A percentile compares a stretch with the other conserved stretches of the same genome.
Evolutionary conservation across 345 rosid genomes (phyloP).

Genomic region (Excoecaria agallocha): DNA sequence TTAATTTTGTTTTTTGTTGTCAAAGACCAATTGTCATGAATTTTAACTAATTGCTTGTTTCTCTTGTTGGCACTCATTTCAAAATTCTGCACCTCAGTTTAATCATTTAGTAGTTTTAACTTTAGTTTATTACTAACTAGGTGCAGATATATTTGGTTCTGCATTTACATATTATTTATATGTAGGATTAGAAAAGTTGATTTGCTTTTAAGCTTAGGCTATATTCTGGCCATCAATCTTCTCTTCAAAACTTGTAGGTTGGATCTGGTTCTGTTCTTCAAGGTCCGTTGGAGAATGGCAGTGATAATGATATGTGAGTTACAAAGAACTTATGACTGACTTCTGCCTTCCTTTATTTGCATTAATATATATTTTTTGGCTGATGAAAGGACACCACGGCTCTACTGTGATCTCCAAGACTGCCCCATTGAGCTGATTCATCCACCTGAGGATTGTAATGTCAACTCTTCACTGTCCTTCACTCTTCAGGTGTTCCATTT

Average conservation of each 20-base stretch:
- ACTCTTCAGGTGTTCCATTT: constrained; percentile 74
- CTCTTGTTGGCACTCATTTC: not conserved
- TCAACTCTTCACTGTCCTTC: constrained; percentile 83
- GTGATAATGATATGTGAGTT: constrained; percentile 74
- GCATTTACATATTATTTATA: not conserved
- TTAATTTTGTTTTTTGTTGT: not conserved
- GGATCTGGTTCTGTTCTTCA: constrained; percentile 75
- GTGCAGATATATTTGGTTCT: not conserved
- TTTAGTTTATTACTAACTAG: too few relatives aligned
- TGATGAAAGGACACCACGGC: constrained; percentile 59
- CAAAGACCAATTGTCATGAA: not conserved
- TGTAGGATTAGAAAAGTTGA: not conserved
- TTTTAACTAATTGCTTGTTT: not conserved
- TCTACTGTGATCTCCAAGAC: constrained; percentile 67
- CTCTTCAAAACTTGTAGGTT: constrained; percentile 47
- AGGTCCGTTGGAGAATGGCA: constrained; percentile 76
- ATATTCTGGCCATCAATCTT: constrained; percentile 12
- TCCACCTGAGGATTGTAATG: constrained; percentile 94
- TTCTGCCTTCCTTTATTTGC: not conserved
- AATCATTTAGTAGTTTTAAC: not conserved
- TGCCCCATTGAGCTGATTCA: constrained; percentile 82
- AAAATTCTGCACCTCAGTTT: constrained; percentile 9
- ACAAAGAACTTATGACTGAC: not conserved
- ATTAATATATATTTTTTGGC: constrained; percentile 19
- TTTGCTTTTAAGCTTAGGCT: not conserved